phyloP scores from a whole-genome alignment of 805 yeast species.

The Sungouiozyma ichnusensis region DNA sequence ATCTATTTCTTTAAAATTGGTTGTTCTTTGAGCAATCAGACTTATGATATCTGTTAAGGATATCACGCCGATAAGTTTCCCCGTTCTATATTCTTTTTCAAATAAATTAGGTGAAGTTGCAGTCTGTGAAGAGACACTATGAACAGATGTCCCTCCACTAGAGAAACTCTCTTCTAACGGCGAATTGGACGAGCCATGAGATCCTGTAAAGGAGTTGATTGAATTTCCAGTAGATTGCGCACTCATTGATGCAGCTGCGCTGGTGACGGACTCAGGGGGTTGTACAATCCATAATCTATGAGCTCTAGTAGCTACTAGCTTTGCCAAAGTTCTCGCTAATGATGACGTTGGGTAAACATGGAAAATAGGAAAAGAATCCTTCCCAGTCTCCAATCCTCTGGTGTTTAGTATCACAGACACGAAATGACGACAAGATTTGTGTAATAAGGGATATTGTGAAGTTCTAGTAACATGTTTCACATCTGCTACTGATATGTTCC shows the following conservation, averaged over 20 bases:
- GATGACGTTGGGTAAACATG: slow-evolving; percentile 76
- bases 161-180: neutral
- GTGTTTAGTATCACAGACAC: slow-evolving; percentile 75
- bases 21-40: slow-evolving; percentile 50
- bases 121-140: slow-evolving; percentile 11
- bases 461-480: slow-evolving; percentile 80
- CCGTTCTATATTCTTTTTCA: slow-evolving; percentile 49
- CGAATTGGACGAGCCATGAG: neutral
- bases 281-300: slow-evolving; percentile 84
- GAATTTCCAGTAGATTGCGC: slow-evolving; percentile 14
- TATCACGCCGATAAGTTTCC: slow-evolving; percentile 81
- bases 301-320: slow-evolving; percentile 87
- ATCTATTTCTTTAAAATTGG: slow-evolving; percentile 65
- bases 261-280: slow-evolving; percentile 28
- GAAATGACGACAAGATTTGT: slow-evolving; percentile 78
- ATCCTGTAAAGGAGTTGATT: neutral
- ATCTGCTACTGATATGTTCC: slow-evolving; percentile 91
- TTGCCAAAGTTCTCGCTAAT: slow-evolving; percentile 82
- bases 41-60: slow-evolving; percentile 86
- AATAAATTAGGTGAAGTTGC: slow-evolving; percentile 20
- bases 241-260: slow-evolving; percentile 18
- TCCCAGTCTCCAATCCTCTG: slow-evolving; percentile 76
- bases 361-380: slow-evolving; percentile 93
- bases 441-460: slow-evolving; percentile 73
- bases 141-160: neutral